These are phyloP conservation scores for Cercophora samala DNA, from an alignment of 495 filamentous ascomycete genomes.

Conservation along the genomic window DNA sequence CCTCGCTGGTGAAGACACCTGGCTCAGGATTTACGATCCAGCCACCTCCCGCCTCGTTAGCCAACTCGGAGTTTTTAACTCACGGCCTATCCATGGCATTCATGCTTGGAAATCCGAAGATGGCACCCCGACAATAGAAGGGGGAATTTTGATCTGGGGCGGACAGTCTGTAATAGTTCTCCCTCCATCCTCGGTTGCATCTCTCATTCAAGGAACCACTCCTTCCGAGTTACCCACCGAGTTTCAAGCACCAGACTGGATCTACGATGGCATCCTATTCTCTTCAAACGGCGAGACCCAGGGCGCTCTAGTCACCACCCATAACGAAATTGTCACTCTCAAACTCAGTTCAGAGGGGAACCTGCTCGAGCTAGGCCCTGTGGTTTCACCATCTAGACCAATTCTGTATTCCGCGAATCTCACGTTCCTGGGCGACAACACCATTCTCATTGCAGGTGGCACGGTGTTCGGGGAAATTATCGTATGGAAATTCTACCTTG, in stretches of 20 bases:
- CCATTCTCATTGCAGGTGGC: constrained; percentile 75
- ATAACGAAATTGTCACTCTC: constrained; percentile 64
- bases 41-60: constrained; percentile 35
- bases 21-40: constrained; percentile 59
- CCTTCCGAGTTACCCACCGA: constrained; percentile 8
- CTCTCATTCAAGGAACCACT: constrained; percentile 21
- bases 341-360: constrained; percentile 21
- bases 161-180: constrained; percentile 40
- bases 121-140: neutral
- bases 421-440: constrained; percentile 50
- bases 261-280: constrained; percentile 66
- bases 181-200: constrained; percentile 23
- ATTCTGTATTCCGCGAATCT: constrained; percentile 86
- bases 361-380: constrained; percentile 32
- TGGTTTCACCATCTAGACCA: constrained; percentile 70
- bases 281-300: constrained; percentile 21
- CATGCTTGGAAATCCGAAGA: constrained; percentile 29
- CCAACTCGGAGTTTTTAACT: constrained; percentile 52
- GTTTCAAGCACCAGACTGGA: constrained; percentile 67
- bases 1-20: constrained; percentile 71
- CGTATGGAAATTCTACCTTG: constrained; percentile 70
- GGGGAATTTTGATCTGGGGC: constrained; percentile 48
- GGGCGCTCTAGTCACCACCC: constrained; percentile 68
- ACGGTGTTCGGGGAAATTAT: constrained; percentile 93
- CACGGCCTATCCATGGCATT: constrained; percentile 70